Conservation (phyloP, 768 basidiomycete genomes). For the Tricholoma terreum region DNA sequence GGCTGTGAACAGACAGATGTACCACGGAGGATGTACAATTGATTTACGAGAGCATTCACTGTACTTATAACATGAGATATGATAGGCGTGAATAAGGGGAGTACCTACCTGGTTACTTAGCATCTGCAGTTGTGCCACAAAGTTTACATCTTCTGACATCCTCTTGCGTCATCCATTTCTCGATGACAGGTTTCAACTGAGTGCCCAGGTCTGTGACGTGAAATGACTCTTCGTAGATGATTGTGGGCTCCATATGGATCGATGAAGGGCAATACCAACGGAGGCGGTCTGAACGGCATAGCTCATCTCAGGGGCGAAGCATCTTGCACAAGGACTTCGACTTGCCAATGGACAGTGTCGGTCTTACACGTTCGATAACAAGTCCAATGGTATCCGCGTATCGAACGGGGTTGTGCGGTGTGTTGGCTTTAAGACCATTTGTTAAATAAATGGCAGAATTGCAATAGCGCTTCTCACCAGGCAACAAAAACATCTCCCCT, state of each 20-base stretch:
- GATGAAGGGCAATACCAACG: constrained; percentile 70
- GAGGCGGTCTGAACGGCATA: constrained; percentile 62
- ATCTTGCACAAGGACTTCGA: background rate
- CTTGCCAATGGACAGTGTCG: constrained; percentile 70
- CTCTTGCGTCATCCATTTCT: constrained; percentile 72
- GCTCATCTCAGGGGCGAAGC: background rate
- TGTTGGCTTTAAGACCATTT: constrained; percentile 60
- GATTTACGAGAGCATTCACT: background rate
- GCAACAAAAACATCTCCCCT: constrained; percentile 95
- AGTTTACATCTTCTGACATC: constrained; percentile 63
- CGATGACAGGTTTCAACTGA: constrained; percentile 89
- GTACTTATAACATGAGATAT: background rate
- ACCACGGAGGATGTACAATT: background rate
- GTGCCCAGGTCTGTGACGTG: constrained; percentile 90
- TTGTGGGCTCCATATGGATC: constrained; percentile 58
- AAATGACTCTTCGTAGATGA: constrained; percentile 82
- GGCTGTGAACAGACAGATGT: background rate
- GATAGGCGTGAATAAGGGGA: background rate
- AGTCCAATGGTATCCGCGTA: constrained; percentile 89
- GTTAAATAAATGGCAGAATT: background rate
- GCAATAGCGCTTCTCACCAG: constrained; percentile 49
- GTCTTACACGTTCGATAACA: constrained; percentile 85
- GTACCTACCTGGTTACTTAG: constrained; percentile 25
- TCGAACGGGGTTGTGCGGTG: constrained; percentile 93
- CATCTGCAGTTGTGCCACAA: constrained; percentile 54